Evolutionary conservation across 1,284 basidiomycete species (phyloP), one percentile per base, ranked within the genome.

Genomic region (Butyriboletus pseudospeciosus): DNA sequence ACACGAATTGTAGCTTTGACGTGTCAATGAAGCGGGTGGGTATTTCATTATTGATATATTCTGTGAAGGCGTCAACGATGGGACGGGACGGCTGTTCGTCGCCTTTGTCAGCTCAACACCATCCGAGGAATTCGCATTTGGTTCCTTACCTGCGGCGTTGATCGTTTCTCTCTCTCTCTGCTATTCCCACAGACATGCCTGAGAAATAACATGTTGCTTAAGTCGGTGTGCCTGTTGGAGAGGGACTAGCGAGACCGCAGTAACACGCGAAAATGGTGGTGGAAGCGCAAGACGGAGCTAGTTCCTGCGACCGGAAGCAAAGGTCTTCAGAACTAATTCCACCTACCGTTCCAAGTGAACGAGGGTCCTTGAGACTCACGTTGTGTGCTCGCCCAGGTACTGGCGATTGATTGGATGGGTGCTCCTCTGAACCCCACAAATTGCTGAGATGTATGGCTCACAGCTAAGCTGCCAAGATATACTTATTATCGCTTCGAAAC

Each of bases 11-110:
- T 41, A 61, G 32, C 5, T 38, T 49, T 26, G 32, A 35, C 2
- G 57, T 61, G 20, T 63, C 49, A 7, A 61, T 47, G 30, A 61
- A 48, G 5, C 55, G 58, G 20, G 49, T 17, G 12, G 59, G 59
- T 32, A 63, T 49, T 10, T 59, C 58, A 13, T 60, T 60, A n/a
- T 46, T 36, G 23, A 61, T 45, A 34, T 60, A 58, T 17, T 40
- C 35, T 38, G n/a, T 52, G 47, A 56, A 58, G 1, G n/a, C 49
- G 5, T 53, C 40, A 8, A 20, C 16, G n/a, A 53, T 41, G 30
- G 30, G 10, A 10, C 10, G 30, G 30, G 32, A 53, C 4, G 49
- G 49, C 35, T 41, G 17, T 32, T 54, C 10, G 7, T 45, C n/a
- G 9, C 5, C 12, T 17, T 13, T 20, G 20, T 42, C 14, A 46